Evolutionary conservation across 768 basidiomycete genomes (phyloP).

Genomic region (Tylopilus vinaceipallidus): DNA sequence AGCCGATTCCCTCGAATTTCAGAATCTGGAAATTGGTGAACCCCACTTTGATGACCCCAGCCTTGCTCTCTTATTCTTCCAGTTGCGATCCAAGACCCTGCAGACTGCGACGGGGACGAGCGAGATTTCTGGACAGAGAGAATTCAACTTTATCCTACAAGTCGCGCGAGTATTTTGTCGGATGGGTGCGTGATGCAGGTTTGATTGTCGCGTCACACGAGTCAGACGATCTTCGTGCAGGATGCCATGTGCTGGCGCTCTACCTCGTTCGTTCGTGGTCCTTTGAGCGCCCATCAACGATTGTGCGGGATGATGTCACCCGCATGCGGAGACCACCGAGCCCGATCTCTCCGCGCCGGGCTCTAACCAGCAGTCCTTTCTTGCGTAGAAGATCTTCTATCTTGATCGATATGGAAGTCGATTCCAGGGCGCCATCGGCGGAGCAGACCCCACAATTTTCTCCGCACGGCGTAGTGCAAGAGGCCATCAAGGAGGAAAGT

Average conservation of each 20-base stretch:
- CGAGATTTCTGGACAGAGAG: slow-evolving; percentile 82
- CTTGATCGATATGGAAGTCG: slow-evolving; percentile 86
- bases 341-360: slow-evolving; percentile 42
- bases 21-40: slow-evolving; percentile 67
- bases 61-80: slow-evolving; percentile 85
- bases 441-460: slow-evolving; percentile 45
- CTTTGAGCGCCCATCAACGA: slow-evolving; percentile 73
- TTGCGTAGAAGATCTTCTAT: slow-evolving; percentile 69
- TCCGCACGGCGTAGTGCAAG: slow-evolving; percentile 16
- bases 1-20: slow-evolving; percentile 53
- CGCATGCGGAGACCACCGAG: slow-evolving; percentile 35
- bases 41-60: slow-evolving; percentile 94
- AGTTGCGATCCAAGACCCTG: slow-evolving; percentile 84
- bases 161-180: slow-evolving; percentile 90
- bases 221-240: slow-evolving; percentile 39
- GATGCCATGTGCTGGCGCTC: slow-evolving; percentile 90
- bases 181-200: slow-evolving; percentile 70
- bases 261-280: slow-evolving; percentile 90
- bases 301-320: slow-evolving; percentile 14
- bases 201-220: neutral
- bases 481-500: slow-evolving; percentile 46
- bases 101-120: slow-evolving; percentile 93
- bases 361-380: slow-evolving; percentile 50
- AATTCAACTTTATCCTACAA: slow-evolving; percentile 95
- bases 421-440: slow-evolving; percentile 57